Base-by-base conservation (phyloP, 169 alveolate species). In the Plasmodium falciparum region DNA sequence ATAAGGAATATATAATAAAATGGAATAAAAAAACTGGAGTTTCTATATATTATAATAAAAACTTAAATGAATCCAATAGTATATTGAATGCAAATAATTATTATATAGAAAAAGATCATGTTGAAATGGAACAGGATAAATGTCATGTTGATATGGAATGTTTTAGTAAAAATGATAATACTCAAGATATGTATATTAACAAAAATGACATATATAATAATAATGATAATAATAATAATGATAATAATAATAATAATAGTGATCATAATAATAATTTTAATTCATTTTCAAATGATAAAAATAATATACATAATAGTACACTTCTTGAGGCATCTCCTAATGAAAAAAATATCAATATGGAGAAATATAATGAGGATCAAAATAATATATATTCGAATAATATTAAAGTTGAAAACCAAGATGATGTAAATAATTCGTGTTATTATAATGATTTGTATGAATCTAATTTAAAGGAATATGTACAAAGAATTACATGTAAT, bases 331-430 rank as follows among this genome's bases (percentile, higher is more conserved):
- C 29, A 0, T 11, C 7, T 39, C 20, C 9, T 9, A 65, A 65
- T 29, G 22, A 7, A 24, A 65, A 12, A 52, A 24, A 65, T 13
- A 65, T n/a, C 33, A 29, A 15, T 6, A 56, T 11, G 65, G 22
- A n/a, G 22, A 61, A 74, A 26, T 43, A 59, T 39, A 20, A 39
- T 13, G 62, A 74, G 22, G 62, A 74, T 50, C 45, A 33, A 15
- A 74, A 74, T 15, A 73, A 74, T 12, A 74, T 59, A 61, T 61
- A 72, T 29, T 62, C 43, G 17, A 74, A 74, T 39, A 59, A 74
- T 24, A 66, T 50, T 9, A 78, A 78, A 43, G 67, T 49, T 15
- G 56, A 65, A 43, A 65, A 78, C 70, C 39, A 65, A 33, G 39
- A 78, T 11, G 89, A 78, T 43, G 50, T 78, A 20, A 59, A 78